Base-by-base conservation (phyloP, 768 basidiomycete species). In the Collybiopsis confluens region DNA sequence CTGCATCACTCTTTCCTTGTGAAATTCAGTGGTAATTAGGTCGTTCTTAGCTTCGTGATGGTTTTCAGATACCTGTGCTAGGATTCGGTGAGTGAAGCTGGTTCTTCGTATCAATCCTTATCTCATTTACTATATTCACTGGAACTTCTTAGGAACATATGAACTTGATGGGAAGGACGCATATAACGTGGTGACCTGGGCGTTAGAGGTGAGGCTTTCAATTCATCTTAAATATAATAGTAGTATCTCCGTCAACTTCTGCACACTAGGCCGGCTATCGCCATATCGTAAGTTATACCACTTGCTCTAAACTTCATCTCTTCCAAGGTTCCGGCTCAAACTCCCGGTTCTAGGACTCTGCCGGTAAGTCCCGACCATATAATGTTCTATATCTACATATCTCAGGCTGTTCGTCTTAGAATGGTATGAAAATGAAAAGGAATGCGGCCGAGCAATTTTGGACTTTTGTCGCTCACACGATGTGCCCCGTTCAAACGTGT, bases 381-480 rank as follows among this genome's bases (percentile, higher is more conserved):
- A 27, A n/a, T 23, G 21, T 28, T 52, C 40, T 18, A 33, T 54
- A 54, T 43, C 44, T 35, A 24, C 52, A 33, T 41, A 23, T 35
- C 33, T 54, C 15, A 7, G 30, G 21, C 55, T n/a, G n/a, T 79
- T 76, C 76, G 78, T 73, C 15, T 73, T 76, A 36, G 75, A 71
- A 56, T 78, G 75, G 75, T 78, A 78, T 63, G 83, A 85, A 62
- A 88, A 89, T 68, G 88, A 90, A 64, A 68, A 65, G 44, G 80
- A 85, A 57, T 81, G 79, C 53, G 85, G 86, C 4, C 66, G 71
- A 23, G 86, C 84, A 26, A 81, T 90, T 61, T 68, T 68, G 53
- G 76, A 78, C 57, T 85, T 81, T 61, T 76, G 79, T 65, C 59
- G 65, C 9, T 64, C 66, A 42, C 65, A 75, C n/a, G 68, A 69